Percentiles rank a stretch among this genome's conserved stretches.
Conservation (phyloP, 1,139 yeast genomes). For the Pichia sp. region DNA sequence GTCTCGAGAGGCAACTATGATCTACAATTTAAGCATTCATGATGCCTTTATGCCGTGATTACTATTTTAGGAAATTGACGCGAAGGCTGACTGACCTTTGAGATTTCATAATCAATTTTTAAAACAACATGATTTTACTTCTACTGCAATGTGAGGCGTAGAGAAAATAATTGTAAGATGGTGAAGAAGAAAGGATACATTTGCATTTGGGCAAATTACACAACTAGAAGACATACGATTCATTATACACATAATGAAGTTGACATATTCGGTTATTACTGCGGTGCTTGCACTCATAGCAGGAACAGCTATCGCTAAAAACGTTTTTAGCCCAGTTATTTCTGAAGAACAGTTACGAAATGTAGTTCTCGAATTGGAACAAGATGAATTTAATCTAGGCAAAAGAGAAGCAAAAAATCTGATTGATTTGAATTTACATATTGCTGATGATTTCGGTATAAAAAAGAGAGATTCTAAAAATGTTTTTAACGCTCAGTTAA, state of each 20-base stretch:
- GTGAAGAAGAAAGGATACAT: too few species aligned
- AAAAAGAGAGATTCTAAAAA: constrained; percentile 21
- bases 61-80: background rate
- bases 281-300: constrained; percentile 2
- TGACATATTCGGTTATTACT: constrained; percentile 1
- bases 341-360: constrained; percentile 9
- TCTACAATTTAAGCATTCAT: background rate
- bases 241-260: constrained; percentile 3
- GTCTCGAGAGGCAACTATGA: too few species aligned
- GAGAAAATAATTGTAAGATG: background rate
- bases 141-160: background rate
- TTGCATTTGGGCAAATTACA: too few species aligned
- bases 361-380: constrained; percentile 9
- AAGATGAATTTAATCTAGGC: constrained; percentile 11
- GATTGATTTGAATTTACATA: constrained; percentile 6
- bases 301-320: constrained; percentile 16
- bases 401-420: constrained; percentile 22
- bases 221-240: too few species aligned
- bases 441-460: constrained; percentile 3
- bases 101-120: background rate
- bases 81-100: background rate
- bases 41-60: background rate
- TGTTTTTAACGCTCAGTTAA: constrained; percentile 11
- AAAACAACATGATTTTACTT: background rate
- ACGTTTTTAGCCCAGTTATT: constrained; percentile 13